Percentiles rank a stretch among this genome's conserved stretches.
Evolutionary conservation across 2,329 filamentous ascomycete genomes (phyloP).

Genomic region (Beauveria caledonica): DNA sequence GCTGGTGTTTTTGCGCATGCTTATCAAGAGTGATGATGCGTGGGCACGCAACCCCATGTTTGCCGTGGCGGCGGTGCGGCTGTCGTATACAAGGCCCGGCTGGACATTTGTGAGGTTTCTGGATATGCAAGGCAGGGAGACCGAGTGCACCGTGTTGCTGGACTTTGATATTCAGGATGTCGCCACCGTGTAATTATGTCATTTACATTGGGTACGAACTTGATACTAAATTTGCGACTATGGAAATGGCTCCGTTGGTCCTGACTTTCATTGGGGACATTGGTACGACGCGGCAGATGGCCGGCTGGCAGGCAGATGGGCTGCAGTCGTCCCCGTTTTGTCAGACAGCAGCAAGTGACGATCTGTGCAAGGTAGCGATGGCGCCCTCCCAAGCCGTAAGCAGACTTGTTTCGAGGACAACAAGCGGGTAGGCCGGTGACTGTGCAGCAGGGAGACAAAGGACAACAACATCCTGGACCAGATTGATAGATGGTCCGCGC

Average conservation of each 20-base stretch:
- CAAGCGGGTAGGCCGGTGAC: too few relatives aligned
- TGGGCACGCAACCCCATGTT: conserved; percentile 56
- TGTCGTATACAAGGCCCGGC: conserved; percentile 46
- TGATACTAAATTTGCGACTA: background rate
- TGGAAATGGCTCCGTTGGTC: background rate
- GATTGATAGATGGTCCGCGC: too few relatives aligned
- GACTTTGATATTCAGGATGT: conserved; percentile 48
- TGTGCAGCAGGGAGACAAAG: too few relatives aligned
- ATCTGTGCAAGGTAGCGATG: too few relatives aligned
- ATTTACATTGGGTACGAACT: background rate
- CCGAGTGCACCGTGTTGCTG: conserved; percentile 52
- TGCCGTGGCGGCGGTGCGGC: conserved; percentile 50
- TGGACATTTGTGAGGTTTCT: conserved; percentile 60
- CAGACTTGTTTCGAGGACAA: too few relatives aligned
- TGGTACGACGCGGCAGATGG: too few relatives aligned
- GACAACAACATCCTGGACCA: too few relatives aligned
- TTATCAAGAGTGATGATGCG: conserved; percentile 59
- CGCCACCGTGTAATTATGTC: background rate
- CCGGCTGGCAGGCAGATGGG: too few relatives aligned
- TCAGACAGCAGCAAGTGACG: too few relatives aligned
- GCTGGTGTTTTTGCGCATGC: conserved; percentile 53
- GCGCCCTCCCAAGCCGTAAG: too few relatives aligned
- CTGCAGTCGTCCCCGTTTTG: too few relatives aligned
- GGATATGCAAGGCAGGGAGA: conserved; percentile 57
- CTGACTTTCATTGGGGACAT: too few relatives aligned